These are phyloP conservation scores for Berberis thunbergii DNA, from an alignment of 164 flowering plant species.

Conservation along the genomic window DNA sequence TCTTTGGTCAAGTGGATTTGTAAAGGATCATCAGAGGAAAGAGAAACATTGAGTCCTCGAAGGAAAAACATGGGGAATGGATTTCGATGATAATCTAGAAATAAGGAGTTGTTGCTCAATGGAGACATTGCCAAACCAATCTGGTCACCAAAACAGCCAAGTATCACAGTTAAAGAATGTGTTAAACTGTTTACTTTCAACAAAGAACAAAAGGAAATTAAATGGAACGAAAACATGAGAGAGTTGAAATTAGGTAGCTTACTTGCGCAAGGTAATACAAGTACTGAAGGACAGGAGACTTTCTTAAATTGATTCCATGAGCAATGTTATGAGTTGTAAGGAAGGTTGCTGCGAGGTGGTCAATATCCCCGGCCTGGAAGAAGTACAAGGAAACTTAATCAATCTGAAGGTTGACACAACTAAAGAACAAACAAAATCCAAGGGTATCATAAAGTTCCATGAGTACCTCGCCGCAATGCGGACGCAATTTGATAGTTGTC, in stretches of 20 bases:
- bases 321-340: conserved; percentile 82
- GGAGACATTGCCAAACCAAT: conserved; percentile 99
- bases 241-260: neutral
- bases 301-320: conserved; percentile 91
- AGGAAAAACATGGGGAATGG: conserved; percentile 83
- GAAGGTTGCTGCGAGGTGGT: conserved; percentile 97
- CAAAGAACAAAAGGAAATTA: too few relatives aligned
- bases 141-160: conserved; percentile 28
- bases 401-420: neutral
- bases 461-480: conserved; percentile 93
- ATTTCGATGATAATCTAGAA: conserved; percentile 41
- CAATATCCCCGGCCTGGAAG: conserved; percentile 90
- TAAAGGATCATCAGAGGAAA: conserved; percentile 95
- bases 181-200: too few relatives aligned
- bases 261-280: conserved; percentile 93
- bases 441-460: neutral
- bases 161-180: neutral
- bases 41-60: conserved; percentile 94
- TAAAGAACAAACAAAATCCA: neutral
- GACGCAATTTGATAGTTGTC: conserved; percentile 92
- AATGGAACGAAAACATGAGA: neutral
- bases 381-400: neutral
- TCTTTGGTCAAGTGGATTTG: conserved; percentile 97
- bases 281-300: conserved; percentile 96
- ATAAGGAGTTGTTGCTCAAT: conserved; percentile 79